Evolutionary conservation across 371 early-diverging fungal genomes (phyloP), one percentile per base, ranked within the genome.

Genomic region (Mucor sp.): DNA sequence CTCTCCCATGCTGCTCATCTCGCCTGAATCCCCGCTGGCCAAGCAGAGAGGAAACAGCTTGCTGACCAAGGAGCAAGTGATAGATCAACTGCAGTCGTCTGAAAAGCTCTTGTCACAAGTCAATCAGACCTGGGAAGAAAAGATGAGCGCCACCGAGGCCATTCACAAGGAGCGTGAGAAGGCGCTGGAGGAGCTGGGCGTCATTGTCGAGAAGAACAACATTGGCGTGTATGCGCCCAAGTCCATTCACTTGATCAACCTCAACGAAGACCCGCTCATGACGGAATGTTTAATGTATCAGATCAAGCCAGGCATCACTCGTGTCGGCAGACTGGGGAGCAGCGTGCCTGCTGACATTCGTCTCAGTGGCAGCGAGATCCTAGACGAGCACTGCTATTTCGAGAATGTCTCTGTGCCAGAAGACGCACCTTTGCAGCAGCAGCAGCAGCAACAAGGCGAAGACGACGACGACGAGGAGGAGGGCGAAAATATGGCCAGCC

Each of bases 191-290:
- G 94, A 92, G n/a, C 82, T 94, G 23, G 95, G 94, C n/a, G 90
- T 94, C 30, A 79, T 87, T 17, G 82, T 93, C 0, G 91, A 90
- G 53, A 85, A 88, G 25, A 79, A 87, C 41, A 85, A 88, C 30
- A 88, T 92, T 58, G 95, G 94, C 2, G 84, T 95, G 0, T 88
- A 89, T 67, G 89, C 93, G 6, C 95, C 96, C 0, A 89, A 91
- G 63, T 84, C 87, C 33, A 82, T 89, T 28, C 94, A 95, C 74
- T 75, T 96, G 53, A 90, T 95, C 63, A 96, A 95, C 65, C 79
- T 94, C 47, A 94, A 91, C 66, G 95, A 95, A 64, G 94, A 96
- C 72, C 94, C 95, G 19, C 83, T 92, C 21, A 90, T 93, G 91
- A 89, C 91, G 8, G 93, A 96, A 71, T 94, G 94, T 60, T 72